Evolutionary conservation across 2,329 filamentous ascomycete species (phyloP).

Genomic region (Exophiala viscosa): DNA sequence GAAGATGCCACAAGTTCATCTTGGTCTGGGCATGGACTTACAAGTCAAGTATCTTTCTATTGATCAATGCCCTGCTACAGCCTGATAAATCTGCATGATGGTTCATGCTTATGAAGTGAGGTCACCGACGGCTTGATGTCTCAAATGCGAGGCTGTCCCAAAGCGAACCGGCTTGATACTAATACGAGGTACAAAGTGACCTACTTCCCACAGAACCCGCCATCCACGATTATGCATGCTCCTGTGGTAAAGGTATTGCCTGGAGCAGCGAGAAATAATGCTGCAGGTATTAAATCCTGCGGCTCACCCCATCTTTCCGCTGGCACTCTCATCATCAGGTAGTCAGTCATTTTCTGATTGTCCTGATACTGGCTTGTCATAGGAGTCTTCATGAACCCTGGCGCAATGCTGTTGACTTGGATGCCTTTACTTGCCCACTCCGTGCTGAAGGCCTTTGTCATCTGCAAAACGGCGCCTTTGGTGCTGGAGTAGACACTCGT

Average conservation of each 20-base stretch:
- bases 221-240: slow-evolving; percentile 16
- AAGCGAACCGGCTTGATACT: too few relatives aligned
- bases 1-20: too few relatives aligned
- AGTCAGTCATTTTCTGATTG: slow-evolving; percentile 10
- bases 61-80: too few relatives aligned
- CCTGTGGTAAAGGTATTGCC: slow-evolving; percentile 20
- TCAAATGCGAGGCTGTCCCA: too few relatives aligned
- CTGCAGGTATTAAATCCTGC: slow-evolving; percentile 17
- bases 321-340: slow-evolving; percentile 15
- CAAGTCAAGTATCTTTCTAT: too few relatives aligned
- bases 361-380: slow-evolving; percentile 19
- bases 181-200: too few relatives aligned
- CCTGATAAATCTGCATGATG: too few relatives aligned
- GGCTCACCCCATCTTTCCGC: slow-evolving; percentile 21
- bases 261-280: slow-evolving; percentile 14
- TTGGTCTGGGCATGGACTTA: too few relatives aligned
- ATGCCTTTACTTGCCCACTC: slow-evolving; percentile 36
- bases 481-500: slow-evolving; percentile 34
- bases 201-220: slow-evolving; percentile 21
- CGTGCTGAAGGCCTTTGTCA: slow-evolving; percentile 39
- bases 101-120: too few relatives aligned
- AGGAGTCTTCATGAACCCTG: slow-evolving; percentile 28
- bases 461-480: slow-evolving; percentile 42
- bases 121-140: too few relatives aligned
- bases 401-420: slow-evolving; percentile 31